These are phyloP conservation scores for Haplosporangium sp. DNA, from an alignment of 371 early-diverging fungal species.

Conservation along the genomic window DNA sequence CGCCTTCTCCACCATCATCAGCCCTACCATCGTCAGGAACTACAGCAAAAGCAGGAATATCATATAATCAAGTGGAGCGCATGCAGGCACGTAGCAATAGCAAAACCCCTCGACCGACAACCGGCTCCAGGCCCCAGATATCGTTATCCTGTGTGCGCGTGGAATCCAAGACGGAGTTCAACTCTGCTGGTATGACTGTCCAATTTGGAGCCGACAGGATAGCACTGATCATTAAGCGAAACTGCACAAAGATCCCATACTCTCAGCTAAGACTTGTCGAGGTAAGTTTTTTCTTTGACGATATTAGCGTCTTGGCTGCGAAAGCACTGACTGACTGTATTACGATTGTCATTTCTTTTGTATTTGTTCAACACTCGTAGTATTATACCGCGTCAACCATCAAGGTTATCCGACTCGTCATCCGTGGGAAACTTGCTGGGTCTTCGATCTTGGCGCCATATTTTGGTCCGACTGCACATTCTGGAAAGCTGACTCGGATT, in stretches of 20 bases:
- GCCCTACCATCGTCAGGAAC: neutral
- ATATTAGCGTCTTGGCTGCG: neutral
- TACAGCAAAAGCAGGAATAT: neutral
- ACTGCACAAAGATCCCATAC: conserved; percentile 34
- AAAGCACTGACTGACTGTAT: neutral
- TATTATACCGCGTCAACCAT: conserved; percentile 35
- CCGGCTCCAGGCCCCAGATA: conserved; percentile 33
- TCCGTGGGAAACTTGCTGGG: conserved; percentile 19
- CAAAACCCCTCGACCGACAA: neutral
- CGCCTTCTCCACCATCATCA: conserved; percentile 19
- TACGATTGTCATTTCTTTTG: neutral
- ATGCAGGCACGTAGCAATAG: conserved; percentile 12
- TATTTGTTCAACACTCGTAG: conserved; percentile 7
- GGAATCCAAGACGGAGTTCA: conserved; percentile 27
- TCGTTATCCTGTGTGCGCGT: conserved; percentile 31
- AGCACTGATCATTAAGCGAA: conserved; percentile 28
- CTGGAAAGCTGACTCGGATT: conserved; percentile 25
- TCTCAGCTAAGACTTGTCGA: conserved; percentile 31
- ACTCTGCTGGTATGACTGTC: conserved; percentile 27
- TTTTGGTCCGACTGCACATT: conserved; percentile 12
- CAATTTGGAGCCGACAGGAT: conserved; percentile 42
- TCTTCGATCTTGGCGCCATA: conserved; percentile 35
- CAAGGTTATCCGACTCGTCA: conserved; percentile 36
- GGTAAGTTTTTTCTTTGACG: conserved; percentile 10
- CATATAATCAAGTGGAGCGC: conserved; percentile 6